Evolutionary conservation across 331 rosid genomes (phyloP).

Genomic region (Quercus phellos): DNA sequence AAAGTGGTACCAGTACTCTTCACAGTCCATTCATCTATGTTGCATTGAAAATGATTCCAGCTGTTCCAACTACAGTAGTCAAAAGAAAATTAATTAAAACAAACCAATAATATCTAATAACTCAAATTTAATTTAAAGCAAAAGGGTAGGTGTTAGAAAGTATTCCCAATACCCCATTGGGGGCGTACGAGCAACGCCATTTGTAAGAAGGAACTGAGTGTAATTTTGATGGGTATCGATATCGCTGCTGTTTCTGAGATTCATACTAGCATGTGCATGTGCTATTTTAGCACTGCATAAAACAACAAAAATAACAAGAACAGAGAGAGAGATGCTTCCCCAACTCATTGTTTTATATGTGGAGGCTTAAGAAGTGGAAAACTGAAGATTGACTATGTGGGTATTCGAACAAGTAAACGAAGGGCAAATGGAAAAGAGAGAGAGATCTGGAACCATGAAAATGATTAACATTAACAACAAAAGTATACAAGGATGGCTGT

Average conservation of each 20-base stretch:
- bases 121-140: too few relatives aligned
- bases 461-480: not conserved
- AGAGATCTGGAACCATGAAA: not conserved
- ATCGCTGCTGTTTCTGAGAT: not conserved
- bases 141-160: too few relatives aligned
- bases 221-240: not conserved
- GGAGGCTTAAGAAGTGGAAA: not conserved
- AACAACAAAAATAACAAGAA: not conserved
- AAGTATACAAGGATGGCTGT: not conserved
- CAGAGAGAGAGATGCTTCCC: not conserved
- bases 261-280: not conserved
- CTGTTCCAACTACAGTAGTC: conserved; percentile 19
- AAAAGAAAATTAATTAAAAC: not conserved
- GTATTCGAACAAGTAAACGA: not conserved
- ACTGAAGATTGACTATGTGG: not conserved
- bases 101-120: not conserved
- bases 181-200: conserved; percentile 26
- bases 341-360: not conserved
- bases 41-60: conserved; percentile 31
- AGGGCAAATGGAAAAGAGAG: not conserved
- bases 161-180: conserved; percentile 19
- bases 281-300: not conserved
- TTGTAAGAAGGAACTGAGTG: conserved; percentile 19
- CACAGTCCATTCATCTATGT: conserved; percentile 13
- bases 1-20: conserved; percentile 13